These are phyloP conservation scores for Cyclanthera cordifolia DNA, from an alignment of 306 rosid species.

Conservation along the genomic window DNA sequence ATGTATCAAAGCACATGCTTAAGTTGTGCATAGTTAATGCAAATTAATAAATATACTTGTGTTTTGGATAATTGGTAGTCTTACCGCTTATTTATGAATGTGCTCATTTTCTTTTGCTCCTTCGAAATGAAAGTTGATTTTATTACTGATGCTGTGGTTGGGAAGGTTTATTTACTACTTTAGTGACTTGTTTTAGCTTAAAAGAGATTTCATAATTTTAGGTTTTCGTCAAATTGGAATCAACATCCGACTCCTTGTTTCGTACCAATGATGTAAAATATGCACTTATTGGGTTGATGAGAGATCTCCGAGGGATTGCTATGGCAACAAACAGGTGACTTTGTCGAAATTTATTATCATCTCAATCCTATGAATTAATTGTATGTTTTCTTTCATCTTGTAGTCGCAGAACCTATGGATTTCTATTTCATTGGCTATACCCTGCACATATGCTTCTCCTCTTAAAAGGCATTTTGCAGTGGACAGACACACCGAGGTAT, in stretches of 20 bases:
- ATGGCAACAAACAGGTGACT: slow-evolving; percentile 90
- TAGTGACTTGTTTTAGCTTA: slow-evolving; percentile 7
- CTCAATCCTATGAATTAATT: slow-evolving; percentile 8
- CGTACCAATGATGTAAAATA: slow-evolving; percentile 75
- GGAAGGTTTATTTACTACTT: background rate
- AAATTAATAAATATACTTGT: background rate
- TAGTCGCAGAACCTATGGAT: slow-evolving; percentile 91
- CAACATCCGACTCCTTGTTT: slow-evolving; percentile 87
- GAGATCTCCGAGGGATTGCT: slow-evolving; percentile 96
- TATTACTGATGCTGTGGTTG: background rate
- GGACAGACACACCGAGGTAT: slow-evolving; percentile 99
- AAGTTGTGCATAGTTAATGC: background rate
- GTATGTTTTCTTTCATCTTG: slow-evolving; percentile 19
- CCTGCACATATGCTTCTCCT: slow-evolving; percentile 85
- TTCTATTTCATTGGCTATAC: slow-evolving; percentile 95
- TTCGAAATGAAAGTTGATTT: background rate
- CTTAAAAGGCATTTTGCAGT: slow-evolving; percentile 78
- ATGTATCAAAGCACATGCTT: no score
- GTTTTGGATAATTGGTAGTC: background rate
- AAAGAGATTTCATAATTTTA: slow-evolving; percentile 19
- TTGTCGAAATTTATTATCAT: slow-evolving; percentile 1
- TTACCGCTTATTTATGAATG: background rate
- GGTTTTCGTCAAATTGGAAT: slow-evolving; percentile 81
- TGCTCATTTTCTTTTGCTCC: background rate
- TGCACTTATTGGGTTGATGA: slow-evolving; percentile 82